Base-by-base conservation (phyloP, 768 basidiomycete species). In the Amanita pseudoporphyria region DNA sequence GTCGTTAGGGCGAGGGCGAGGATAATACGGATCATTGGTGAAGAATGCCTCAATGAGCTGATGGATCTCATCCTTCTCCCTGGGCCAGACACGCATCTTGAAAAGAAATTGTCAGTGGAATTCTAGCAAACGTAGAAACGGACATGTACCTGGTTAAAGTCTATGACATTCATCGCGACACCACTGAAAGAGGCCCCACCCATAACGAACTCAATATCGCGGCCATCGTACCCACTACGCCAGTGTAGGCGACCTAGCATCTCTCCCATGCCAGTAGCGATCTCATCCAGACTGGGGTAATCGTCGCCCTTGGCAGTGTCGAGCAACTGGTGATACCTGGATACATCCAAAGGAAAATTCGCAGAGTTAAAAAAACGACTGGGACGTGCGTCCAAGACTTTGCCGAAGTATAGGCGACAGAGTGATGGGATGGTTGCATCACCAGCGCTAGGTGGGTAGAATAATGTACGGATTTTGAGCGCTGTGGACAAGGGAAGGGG, bases 11-110 rank as follows among this genome's bases (percentile, higher is more conserved):
- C n/a, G n/a, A n/a, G 64, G 57, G 22, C 60, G 58, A 40, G 64
- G 63, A 54, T 62, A 66, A 52, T 66, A 66, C 2, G 64, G 65
- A 47, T 65, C 64, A 49, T 66, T 64, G 32, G 16, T 37, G 45
- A 56, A 63, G 45, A 61, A 62, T 9, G 62, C 53, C 18, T 59
- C 54, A 26, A 63, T 59, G 16, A 65, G 57, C n/a, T n/a, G n/a
- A n/a, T n/a, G n/a, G n/a, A n/a, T n/a, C n/a, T n/a, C n/a, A n/a
- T n/a, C n/a, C n/a, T n/a, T n/a, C n/a, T n/a, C n/a, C n/a, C n/a
- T n/a, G n/a, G n/a, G n/a, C n/a, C n/a, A n/a, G n/a, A n/a, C n/a
- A n/a, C 61, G 60, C 56, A 63, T 54, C 61, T 62, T 39, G 28
- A 21, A 41, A 37, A 45, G 24, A 37, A 46, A n/a, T n/a, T 32